Conservation (phyloP, 73 alveolate genomes). For the Symbiodinium pilosum region DNA sequence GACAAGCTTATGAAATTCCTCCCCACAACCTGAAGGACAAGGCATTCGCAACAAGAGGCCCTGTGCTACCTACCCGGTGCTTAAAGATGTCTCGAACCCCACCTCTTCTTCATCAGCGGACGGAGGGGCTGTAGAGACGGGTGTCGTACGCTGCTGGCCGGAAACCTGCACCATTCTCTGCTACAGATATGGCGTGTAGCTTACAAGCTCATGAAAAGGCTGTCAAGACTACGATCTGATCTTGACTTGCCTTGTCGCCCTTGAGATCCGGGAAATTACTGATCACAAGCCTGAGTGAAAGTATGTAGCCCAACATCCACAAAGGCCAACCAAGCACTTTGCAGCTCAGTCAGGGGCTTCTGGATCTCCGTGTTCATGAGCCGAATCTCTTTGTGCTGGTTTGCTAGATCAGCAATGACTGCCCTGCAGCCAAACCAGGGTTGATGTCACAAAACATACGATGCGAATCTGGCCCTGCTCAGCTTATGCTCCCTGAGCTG, state of each 20-base stretch:
- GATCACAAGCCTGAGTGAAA: constrained; percentile 22
- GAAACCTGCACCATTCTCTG: no score
- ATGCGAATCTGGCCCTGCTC: not conserved
- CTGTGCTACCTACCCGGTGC: no score
- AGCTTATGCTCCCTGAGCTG: not conserved
- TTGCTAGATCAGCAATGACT: constrained; percentile 65
- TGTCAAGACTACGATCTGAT: no score
- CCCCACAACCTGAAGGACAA: no score
- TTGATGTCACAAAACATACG: not conserved
- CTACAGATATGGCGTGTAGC: no score
- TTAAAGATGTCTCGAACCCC: no score
- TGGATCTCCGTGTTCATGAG: constrained; percentile 57
- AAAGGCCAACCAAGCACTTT: not conserved
- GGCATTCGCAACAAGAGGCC: no score
- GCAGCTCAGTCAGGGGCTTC: constrained; percentile 1
- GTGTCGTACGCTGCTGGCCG: not conserved
- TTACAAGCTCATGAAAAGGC: no score
- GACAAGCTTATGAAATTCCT: no score
- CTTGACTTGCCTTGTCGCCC: constrained; percentile 43
- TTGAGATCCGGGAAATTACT: constrained; percentile 52
- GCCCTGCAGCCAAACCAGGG: constrained; percentile 35
- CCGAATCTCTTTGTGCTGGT: constrained; percentile 34
- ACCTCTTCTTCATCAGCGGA: not conserved
- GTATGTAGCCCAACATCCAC: not conserved
- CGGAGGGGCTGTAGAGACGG: not conserved